Evolutionary conservation across 2,329 filamentous ascomycete species (phyloP).

Genomic region (Ophiostoma perfectum): DNA sequence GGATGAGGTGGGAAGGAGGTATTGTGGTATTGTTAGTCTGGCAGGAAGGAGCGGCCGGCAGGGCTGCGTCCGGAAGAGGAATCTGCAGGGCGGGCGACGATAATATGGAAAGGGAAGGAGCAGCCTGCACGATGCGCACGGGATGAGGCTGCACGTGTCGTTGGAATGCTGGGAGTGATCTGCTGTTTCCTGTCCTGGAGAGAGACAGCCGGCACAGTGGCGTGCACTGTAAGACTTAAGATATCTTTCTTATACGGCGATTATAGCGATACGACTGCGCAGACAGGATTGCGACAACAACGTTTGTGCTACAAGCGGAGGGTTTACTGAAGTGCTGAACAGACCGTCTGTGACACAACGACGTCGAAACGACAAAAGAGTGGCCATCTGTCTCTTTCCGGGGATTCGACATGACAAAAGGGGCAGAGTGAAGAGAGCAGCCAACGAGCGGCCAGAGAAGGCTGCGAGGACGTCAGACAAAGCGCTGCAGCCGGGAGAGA

Average conservation of each 20-base stretch:
- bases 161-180: too few species aligned
- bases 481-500: neutral
- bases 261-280: neutral
- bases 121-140: neutral
- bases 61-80: constrained; percentile 1
- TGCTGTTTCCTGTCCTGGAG: neutral
- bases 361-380: neutral
- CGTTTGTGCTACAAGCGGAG: neutral
- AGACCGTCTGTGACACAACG: neutral
- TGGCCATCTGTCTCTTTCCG: neutral
- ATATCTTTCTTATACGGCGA: too few species aligned
- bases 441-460: constrained; percentile 18
- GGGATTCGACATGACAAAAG: neutral
- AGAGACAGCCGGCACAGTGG: neutral
- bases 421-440: constrained; percentile 8
- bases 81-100: neutral
- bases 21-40: neutral
- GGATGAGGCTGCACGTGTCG: too few species aligned
- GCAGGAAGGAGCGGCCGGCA: neutral
- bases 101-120: neutral
- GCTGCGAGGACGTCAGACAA: constrained; percentile 3
- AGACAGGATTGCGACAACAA: neutral
- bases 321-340: neutral
- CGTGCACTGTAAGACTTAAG: too few species aligned
- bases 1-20: constrained; percentile 4